Evolutionary conservation across 75 land plant genomes (phyloP).

Genomic region (Picea glauca): DNA sequence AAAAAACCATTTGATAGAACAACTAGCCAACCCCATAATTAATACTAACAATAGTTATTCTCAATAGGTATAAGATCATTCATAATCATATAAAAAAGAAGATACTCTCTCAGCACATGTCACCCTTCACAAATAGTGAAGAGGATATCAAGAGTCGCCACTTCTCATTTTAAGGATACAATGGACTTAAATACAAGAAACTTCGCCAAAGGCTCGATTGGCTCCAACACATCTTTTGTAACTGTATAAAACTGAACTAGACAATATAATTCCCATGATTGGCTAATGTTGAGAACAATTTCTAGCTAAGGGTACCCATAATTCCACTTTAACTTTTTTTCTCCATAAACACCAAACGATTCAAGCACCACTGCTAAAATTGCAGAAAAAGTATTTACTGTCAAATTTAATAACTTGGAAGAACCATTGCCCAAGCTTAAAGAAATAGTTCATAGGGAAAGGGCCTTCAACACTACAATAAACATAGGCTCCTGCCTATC

Average conservation of each 20-base stretch:
- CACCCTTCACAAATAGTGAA: too few relatives aligned
- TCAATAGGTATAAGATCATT: too few relatives aligned
- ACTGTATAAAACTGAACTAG: slow-evolving; percentile 82
- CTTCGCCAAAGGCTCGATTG: slow-evolving; percentile 76
- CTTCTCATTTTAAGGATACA: slow-evolving; percentile 70
- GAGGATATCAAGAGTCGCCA: slow-evolving; percentile 46
- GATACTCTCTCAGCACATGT: too few relatives aligned
- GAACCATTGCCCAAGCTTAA: too few relatives aligned
- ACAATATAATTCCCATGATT: slow-evolving; percentile 84
- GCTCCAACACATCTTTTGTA: slow-evolving; percentile 68
- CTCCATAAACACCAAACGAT: slow-evolving; percentile 75
- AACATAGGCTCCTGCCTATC: too few relatives aligned
- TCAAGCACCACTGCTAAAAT: slow-evolving; percentile 59
- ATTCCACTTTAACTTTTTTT: slow-evolving; percentile 77
- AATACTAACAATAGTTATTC: too few relatives aligned
- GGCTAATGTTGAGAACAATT: slow-evolving; percentile 69
- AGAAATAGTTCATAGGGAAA: too few relatives aligned
- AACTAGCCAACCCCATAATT: too few relatives aligned
- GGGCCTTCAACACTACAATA: too few relatives aligned
- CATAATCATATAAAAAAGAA: too few relatives aligned
- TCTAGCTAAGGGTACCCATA: slow-evolving; percentile 88
- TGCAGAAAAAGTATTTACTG: slow-evolving; percentile 73
- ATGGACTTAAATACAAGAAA: slow-evolving; percentile 79
- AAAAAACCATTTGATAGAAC: too few relatives aligned
- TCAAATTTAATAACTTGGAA: slow-evolving; percentile 19